Percentiles rank a stretch among this genome's conserved stretches.
phyloP scores from a whole-genome alignment of 2,329 filamentous ascomycete species.

The Clonostachys solani region DNA sequence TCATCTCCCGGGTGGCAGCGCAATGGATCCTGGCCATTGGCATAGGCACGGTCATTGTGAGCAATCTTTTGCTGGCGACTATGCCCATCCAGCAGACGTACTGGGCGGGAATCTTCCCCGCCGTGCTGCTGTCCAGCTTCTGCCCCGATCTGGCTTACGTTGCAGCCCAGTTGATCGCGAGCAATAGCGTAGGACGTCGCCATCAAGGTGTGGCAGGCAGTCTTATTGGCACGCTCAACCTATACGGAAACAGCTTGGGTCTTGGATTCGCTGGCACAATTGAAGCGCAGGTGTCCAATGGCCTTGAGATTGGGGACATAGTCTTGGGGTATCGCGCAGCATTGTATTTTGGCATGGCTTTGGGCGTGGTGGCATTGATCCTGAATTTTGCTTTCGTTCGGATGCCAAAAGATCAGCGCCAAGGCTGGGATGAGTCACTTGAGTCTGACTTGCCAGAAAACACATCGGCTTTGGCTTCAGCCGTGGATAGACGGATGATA shows the following conservation, averaged over 20 bases:
- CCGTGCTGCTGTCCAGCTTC: constrained; percentile 20
- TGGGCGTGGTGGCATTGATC: constrained; percentile 23
- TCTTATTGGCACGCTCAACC: constrained; percentile 34
- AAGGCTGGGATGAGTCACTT: constrained; percentile 18
- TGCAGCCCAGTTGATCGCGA: constrained; percentile 47
- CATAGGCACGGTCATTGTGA: constrained; percentile 13
- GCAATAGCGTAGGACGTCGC: constrained; percentile 39
- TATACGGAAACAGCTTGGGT: constrained; percentile 22
- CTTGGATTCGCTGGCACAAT: constrained; percentile 26
- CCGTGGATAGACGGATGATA: not conserved
- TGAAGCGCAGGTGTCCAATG: constrained; percentile 16
- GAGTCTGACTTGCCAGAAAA: not conserved
- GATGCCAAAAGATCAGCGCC: constrained; percentile 31
- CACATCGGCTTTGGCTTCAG: not conserved
- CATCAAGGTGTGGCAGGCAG: constrained; percentile 47
- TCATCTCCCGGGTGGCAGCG: constrained; percentile 39
- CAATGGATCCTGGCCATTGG: constrained; percentile 43
- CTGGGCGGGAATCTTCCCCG: constrained; percentile 32
- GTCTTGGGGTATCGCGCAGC: constrained; percentile 29
- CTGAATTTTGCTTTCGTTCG: constrained; percentile 30
- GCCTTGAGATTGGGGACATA: constrained; percentile 4
- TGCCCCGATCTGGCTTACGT: constrained; percentile 46
- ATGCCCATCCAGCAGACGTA: constrained; percentile 38
- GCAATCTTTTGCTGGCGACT: constrained; percentile 22
- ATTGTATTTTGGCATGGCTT: constrained; percentile 31